Evolutionary conservation across 2,329 filamentous ascomycete genomes (phyloP).

Genomic region (Aspergillus fumigatus): DNA sequence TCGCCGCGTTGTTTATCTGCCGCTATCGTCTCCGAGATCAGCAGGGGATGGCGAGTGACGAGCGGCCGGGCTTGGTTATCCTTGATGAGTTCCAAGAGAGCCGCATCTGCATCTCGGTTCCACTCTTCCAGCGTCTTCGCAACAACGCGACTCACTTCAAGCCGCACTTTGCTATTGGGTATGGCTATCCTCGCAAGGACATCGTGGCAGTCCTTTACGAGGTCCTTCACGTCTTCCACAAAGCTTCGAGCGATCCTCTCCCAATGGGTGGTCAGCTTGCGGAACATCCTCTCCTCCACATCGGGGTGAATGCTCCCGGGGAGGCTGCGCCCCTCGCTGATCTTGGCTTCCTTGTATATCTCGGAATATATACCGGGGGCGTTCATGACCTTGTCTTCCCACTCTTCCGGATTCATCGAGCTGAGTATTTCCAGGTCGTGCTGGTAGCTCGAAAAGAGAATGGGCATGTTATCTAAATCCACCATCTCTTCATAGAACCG

Average conservation of each 20-base stretch:
- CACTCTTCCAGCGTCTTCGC: constrained; percentile 4
- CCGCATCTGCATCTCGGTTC: constrained; percentile 5
- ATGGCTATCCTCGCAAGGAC: constrained; percentile 7
- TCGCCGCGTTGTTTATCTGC: neutral
- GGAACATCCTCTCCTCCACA: constrained; percentile 10
- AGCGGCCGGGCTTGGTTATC: constrained; percentile 8
- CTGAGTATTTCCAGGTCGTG: too few relatives aligned
- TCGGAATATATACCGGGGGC: neutral
- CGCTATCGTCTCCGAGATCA: neutral
- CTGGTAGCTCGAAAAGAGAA: too few relatives aligned
- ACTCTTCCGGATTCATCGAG: too few relatives aligned
- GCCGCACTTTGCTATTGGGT: constrained; percentile 8
- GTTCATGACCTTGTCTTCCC: too few relatives aligned
- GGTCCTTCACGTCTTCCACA: constrained; percentile 4
- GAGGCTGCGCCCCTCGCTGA: constrained; percentile 8
- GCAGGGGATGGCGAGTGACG: neutral
- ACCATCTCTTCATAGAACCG: neutral
- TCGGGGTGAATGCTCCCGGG: constrained; percentile 12
- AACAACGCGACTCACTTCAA: constrained; percentile 6
- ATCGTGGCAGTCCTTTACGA: constrained; percentile 3
- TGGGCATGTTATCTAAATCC: neutral
- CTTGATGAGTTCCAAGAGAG: constrained; percentile 6
- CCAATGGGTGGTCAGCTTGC: constrained; percentile 9
- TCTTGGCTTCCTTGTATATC: constrained; percentile 10
- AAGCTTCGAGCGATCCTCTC: neutral